These are phyloP conservation scores for Entamoeba moshkovskii DNA, from an alignment of 208 protist species.

Conservation along the genomic window DNA sequence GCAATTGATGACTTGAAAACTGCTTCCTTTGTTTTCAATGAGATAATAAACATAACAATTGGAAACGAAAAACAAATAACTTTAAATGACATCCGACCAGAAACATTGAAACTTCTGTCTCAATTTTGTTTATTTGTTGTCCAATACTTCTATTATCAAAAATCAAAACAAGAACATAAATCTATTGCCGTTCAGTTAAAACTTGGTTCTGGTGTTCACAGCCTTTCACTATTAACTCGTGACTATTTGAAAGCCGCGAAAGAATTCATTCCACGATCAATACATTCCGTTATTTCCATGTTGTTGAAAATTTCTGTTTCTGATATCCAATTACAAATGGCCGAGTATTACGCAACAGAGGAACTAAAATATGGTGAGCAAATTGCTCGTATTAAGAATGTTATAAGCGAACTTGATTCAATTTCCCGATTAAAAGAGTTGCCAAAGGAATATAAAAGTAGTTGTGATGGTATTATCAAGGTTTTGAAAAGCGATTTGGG, in stretches of 20 bases:
- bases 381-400: background rate
- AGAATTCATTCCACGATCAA: background rate
- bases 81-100: background rate
- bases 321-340: background rate
- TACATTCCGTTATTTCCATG: background rate
- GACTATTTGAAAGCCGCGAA: background rate
- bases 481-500: background rate
- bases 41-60: background rate
- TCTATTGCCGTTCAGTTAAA: background rate
- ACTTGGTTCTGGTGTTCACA: background rate
- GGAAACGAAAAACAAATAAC: background rate
- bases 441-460: background rate
- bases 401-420: background rate
- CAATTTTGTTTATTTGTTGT: background rate
- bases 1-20: background rate
- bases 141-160: background rate
- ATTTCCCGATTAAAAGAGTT: background rate
- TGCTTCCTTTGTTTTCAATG: background rate
- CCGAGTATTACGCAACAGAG: background rate
- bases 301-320: background rate
- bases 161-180: background rate
- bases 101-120: background rate
- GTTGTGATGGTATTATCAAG: background rate
- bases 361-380: background rate
- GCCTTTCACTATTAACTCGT: background rate